A percentile compares a stretch with the other conserved stretches of the same genome.
Conservation (phyloP, 257 asterid genomes). For the Ophiorrhiza pumila region DNA sequence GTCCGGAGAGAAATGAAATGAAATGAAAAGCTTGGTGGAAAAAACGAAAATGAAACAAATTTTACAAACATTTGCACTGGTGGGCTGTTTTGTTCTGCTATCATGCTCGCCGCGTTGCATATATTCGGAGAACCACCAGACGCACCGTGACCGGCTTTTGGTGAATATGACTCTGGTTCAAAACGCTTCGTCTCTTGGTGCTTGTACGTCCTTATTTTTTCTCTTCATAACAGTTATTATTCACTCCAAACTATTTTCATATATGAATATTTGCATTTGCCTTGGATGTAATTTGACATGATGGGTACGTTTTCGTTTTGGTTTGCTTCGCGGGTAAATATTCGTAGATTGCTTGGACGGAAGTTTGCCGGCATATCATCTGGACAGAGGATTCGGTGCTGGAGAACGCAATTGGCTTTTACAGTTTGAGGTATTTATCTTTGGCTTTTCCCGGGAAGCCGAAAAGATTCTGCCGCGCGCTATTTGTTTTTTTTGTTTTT, state of each 20-base stretch:
- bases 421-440: conserved; percentile 76
- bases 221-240: not conserved
- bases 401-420: conserved; percentile 84
- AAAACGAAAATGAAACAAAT: not conserved
- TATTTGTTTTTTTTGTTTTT: too few relatives aligned
- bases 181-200: conserved; percentile 24
- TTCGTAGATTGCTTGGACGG: conserved; percentile 92
- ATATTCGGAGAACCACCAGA: not conserved
- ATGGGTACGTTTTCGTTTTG: not conserved
- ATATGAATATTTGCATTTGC: not conserved
- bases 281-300: not conserved
- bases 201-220: conserved; percentile 14
- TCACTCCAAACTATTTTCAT: not conserved
- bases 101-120: conserved; percentile 10
- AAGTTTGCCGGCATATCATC: conserved; percentile 88
- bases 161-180: conserved; percentile 31
- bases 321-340: not conserved
- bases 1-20: not conserved
- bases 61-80: not conserved
- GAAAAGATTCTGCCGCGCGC: conserved; percentile 8
- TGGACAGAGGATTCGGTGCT: conserved; percentile 83
- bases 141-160: conserved; percentile 19
- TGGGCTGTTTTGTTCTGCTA: conserved; percentile 10
- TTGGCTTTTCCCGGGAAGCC: conserved; percentile 20
- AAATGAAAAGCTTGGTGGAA: not conserved